Evolutionary conservation across 1,284 basidiomycete genomes (phyloP), one percentile per base, ranked within the genome.

Genomic region (Porphyrellus sp.): DNA sequence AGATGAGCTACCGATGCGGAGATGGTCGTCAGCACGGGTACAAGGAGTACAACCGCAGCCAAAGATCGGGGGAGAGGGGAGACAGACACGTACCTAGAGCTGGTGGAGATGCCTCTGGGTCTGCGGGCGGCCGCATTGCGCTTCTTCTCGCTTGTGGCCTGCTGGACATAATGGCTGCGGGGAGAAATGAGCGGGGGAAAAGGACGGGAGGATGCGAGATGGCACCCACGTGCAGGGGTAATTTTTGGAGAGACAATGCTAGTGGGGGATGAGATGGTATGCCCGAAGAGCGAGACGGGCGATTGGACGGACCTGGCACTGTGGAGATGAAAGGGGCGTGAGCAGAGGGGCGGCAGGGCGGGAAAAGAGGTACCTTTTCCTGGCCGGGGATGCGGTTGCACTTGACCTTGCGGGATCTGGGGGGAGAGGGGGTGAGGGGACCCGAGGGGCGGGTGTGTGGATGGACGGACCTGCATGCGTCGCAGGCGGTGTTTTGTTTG

Each of bases 401-500:
- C 67, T 89, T 90, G 57, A 91, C 89, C 73, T 91, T 91, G 58
- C 89, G 79, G 38, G 85, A 77, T 72, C 89, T 89, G 53, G 49
- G 5, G 41, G 13, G 53, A 48, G 5, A 40, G 13, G 13, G 56
- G 39, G 57, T 69, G 48, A 70, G 63, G 56, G 49, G 50, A 49
- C n/a, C n/a, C n/a, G 38, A 16, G 7, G 23, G 16, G 49, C 46
- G 31, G 4, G 40, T n/a, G 15, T 8, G 7, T 0, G n/a, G 3
- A 2, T 3, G 3, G 24, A 45, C 55, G 60, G 13, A 85, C 85
- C 86, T 83, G 79, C 91, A 93, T 47, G 88, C 87, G 74, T 94
- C 91, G 69, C 91, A 94, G 23, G 91, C 91, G 21, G 91, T 90
- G 67, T 94, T 94, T 73, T 94, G 91, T 67, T 91, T 92, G 52